phyloP scores from a whole-genome alignment of 1,284 basidiomycete species.

The Trichosporon sp. region DNA sequence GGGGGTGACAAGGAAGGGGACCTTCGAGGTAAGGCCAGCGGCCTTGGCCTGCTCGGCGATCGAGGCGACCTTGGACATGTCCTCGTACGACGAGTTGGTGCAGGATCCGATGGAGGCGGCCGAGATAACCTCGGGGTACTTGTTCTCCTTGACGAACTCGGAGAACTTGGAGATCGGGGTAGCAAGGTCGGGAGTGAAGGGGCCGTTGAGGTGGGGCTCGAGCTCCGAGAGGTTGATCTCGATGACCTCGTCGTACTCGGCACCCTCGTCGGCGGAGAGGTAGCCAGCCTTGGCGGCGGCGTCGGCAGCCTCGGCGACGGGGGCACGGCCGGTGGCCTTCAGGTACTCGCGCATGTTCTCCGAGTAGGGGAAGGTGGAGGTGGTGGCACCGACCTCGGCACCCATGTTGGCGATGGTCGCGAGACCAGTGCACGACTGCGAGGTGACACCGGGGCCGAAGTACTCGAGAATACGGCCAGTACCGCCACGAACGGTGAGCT shows the following conservation, averaged over 20 bases:
- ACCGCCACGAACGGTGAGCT: conserved; percentile 90
- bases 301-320: conserved; percentile 83
- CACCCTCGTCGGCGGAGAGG: conserved; percentile 76
- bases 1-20: conserved; percentile 94
- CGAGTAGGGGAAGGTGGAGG: conserved; percentile 95
- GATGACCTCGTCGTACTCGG: conserved; percentile 94
- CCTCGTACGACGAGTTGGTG: conserved; percentile 95
- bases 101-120: conserved; percentile 94
- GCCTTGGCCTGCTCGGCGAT: conserved; percentile 84
- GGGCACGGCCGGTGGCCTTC: conserved; percentile 79
- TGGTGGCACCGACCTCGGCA: conserved; percentile 97
- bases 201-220: conserved; percentile 94
- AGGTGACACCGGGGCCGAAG: conserved; percentile 87
- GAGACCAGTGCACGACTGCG: conserved; percentile 90
- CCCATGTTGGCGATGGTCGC: conserved; percentile 99
- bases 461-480: conserved; percentile 97
- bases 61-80: conserved; percentile 88
- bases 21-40: conserved; percentile 74
- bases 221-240: conserved; percentile 87
- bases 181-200: conserved; percentile 95
- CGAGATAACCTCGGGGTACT: conserved; percentile 87
- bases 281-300: conserved; percentile 73
- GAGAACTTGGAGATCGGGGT: conserved; percentile 93
- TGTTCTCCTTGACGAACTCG: conserved; percentile 70
- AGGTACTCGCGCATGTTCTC: conserved; percentile 84